A percentile compares a stretch with the other conserved stretches of the same genome.
Conservation (phyloP, 2,329 filamentous ascomycete genomes). For the Mollisiaceae sp. region DNA sequence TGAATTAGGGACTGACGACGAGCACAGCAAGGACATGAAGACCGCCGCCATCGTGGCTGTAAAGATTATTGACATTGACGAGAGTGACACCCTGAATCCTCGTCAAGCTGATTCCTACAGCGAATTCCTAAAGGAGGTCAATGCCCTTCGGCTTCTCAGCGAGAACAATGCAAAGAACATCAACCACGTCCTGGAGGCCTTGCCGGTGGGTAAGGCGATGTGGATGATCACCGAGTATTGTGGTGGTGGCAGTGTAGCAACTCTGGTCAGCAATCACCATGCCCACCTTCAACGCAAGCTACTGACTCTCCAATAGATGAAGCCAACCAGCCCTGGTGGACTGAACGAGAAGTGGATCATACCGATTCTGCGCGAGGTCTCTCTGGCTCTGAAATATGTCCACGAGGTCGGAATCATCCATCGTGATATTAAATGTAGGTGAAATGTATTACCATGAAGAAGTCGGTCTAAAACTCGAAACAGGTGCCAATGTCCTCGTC, state of each 20-base stretch:
- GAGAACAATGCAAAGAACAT: conserved; percentile 79
- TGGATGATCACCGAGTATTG: conserved; percentile 92
- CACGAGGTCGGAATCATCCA: conserved; percentile 73
- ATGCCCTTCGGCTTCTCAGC: conserved; percentile 72
- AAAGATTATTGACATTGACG: conserved; percentile 86
- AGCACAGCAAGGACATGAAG: conserved; percentile 40
- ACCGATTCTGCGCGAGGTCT: conserved; percentile 68
- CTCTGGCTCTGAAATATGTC: conserved; percentile 70
- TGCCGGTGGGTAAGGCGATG: conserved; percentile 78
- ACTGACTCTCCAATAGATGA: conserved; percentile 51
- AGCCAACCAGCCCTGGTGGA: conserved; percentile 67
- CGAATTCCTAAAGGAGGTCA: conserved; percentile 72
- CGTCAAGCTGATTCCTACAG: conserved; percentile 70
- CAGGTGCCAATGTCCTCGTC: conserved; percentile 76
- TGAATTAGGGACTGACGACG: conserved; percentile 17
- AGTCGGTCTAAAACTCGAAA: not conserved
- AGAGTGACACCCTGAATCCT: conserved; percentile 70
- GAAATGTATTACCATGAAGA: not conserved
- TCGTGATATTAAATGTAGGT: conserved; percentile 69
- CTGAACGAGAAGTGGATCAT: conserved; percentile 75
- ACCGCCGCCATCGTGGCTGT: conserved; percentile 65
- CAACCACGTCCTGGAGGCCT: conserved; percentile 79
- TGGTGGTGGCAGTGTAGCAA: conserved; percentile 81
- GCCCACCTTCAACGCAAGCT: not conserved
- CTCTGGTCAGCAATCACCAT: conserved; percentile 55